Evolutionary conservation across 192 early-diverging fungal genomes (phyloP).

Genomic region (Rhizoclosmatium globosum): DNA sequence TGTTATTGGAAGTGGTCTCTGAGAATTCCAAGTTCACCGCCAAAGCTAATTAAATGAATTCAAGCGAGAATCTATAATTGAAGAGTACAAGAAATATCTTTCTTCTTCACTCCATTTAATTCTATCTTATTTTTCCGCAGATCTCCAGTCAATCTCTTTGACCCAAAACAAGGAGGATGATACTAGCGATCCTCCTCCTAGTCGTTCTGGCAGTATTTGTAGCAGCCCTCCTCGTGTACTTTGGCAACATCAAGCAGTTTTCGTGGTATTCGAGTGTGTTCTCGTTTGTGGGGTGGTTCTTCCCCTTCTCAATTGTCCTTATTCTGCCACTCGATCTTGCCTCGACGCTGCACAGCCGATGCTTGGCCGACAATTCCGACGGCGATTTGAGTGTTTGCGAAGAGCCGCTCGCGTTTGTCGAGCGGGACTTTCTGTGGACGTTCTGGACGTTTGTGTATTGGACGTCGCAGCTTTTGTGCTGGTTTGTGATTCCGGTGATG

Average conservation of each 20-base stretch:
- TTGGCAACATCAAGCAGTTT: slow-evolving; percentile 75
- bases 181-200: slow-evolving; percentile 43
- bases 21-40: too few species aligned
- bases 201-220: slow-evolving; percentile 63
- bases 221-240: slow-evolving; percentile 72
- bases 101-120: too few species aligned
- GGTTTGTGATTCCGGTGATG: slow-evolving; percentile 60
- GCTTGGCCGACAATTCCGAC: not conserved
- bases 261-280: slow-evolving; percentile 87
- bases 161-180: slow-evolving; percentile 2
- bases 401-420: slow-evolving; percentile 80
- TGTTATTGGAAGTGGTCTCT: not conserved
- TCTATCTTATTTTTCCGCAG: too few species aligned
- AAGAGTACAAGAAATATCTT: too few species aligned
- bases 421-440: slow-evolving; percentile 68
- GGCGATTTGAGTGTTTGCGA: slow-evolving; percentile 55
- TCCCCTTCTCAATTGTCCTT: slow-evolving; percentile 91
- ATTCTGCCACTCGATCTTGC: slow-evolving; percentile 91
- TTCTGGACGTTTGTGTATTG: slow-evolving; percentile 92
- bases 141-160: not conserved
- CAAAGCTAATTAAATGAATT: too few species aligned
- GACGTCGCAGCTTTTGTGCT: slow-evolving; percentile 87
- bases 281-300: slow-evolving; percentile 82
- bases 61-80: too few species aligned
- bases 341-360: slow-evolving; percentile 35